Evolutionary conservation across 1,139 yeast species (phyloP), one percentile per base, ranked within the genome.

Genomic region (Trichomonascaceae sp.): DNA sequence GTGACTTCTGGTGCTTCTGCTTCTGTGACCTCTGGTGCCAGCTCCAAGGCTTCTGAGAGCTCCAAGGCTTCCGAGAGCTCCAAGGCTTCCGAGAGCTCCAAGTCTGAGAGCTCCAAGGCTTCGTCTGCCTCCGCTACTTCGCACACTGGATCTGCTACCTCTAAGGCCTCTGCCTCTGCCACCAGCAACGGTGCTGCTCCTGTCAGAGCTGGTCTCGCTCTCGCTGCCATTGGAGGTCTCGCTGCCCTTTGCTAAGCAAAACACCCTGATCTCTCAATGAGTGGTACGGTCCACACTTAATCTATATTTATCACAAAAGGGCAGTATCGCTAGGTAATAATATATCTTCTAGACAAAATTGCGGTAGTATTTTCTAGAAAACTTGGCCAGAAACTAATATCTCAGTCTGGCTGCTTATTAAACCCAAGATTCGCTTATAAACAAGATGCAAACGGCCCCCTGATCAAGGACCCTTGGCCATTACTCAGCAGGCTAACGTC

Each of bases 11-110:
- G 43, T 20, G 57, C 64, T 6, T 59, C 69, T 17, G n/a, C n/a
- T n/a, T n/a, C n/a, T n/a, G n/a, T n/a, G n/a, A 52, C 61, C 26
- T 56, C 65, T 8, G 58, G 64, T 8, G 57, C 65, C 11, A 54
- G 64, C 6, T 55, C 66, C 2, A 52, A 57, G 11, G 56, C 42
- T 27, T 35, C 39, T 13, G 26, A 46, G 13, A 37, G 34, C 13
- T 36, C 44, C 26, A n/a, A n/a, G n/a, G 36, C 40, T 9, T 30
- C 40, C 28, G 33, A 32, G 27, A 27, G 34, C 17, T 13, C 4
- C 20, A 29, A 27, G 15, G 30, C 23, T 16, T 56, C 66, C 15
- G 35, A 32, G 17, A 18, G 44, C 17, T 36, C 35, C 3, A n/a
- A n/a, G n/a, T 17, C 43, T 26, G 32, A 43, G 16, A 25, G 44